Percentiles rank a stretch among this genome's conserved stretches.
phyloP scores from a whole-genome alignment of 2,329 filamentous ascomycete genomes.

The Fusarium piperis region DNA sequence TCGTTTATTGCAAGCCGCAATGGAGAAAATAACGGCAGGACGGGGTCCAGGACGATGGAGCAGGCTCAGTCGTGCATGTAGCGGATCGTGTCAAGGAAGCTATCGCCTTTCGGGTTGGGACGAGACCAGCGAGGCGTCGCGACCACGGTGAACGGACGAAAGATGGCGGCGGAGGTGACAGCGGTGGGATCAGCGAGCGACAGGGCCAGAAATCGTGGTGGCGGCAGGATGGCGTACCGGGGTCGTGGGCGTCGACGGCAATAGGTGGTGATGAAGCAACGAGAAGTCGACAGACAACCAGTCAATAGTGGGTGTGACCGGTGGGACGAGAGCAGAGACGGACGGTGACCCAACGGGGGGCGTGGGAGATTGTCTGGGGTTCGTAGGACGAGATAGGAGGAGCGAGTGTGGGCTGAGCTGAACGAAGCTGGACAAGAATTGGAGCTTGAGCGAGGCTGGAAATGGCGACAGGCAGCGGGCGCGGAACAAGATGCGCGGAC shows the following conservation, averaged over 20 bases:
- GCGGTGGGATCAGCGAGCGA: slow-evolving; percentile 38
- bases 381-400: slow-evolving; percentile 30
- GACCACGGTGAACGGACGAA: slow-evolving; percentile 17
- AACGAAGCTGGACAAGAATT: slow-evolving; percentile 33
- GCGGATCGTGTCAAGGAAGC: slow-evolving; percentile 23
- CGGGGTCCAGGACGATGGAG: slow-evolving; percentile 15
- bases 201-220: slow-evolving; percentile 39
- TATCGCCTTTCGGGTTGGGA: slow-evolving; percentile 29
- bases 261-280: slow-evolving; percentile 35
- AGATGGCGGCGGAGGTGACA: slow-evolving; percentile 31
- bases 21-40: slow-evolving; percentile 15
- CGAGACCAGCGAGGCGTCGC: slow-evolving; percentile 30
- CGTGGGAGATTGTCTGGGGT: slow-evolving; percentile 37
- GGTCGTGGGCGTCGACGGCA: slow-evolving; percentile 36
- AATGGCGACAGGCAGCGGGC: slow-evolving; percentile 27
- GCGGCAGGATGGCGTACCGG: slow-evolving; percentile 40
- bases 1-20: slow-evolving; percentile 32
- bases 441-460: slow-evolving; percentile 35
- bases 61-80: slow-evolving; percentile 40
- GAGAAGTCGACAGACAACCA: slow-evolving; percentile 32
- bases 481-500: slow-evolving; percentile 39
- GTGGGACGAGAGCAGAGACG: slow-evolving; percentile 48
- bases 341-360: slow-evolving; percentile 39
- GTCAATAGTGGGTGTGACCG: slow-evolving; percentile 34
- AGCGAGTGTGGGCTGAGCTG: slow-evolving; percentile 36